Base-by-base conservation (phyloP, 2,329 filamentous ascomycete species). In the Stagonosporopsis vannaccii region DNA sequence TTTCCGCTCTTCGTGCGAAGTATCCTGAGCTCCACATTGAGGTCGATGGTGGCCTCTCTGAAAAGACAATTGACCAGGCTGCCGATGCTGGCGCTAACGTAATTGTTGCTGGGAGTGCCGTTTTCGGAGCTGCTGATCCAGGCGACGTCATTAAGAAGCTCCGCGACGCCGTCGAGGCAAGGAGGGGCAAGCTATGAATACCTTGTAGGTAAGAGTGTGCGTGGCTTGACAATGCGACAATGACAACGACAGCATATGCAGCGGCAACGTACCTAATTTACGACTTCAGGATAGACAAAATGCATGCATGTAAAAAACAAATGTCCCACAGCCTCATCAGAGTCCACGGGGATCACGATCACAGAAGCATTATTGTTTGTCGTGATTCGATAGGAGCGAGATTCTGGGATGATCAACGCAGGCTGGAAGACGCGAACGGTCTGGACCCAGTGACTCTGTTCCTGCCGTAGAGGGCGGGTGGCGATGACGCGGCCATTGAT, bases 11-110 rank as follows among this genome's bases (percentile, higher is more conserved):
- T 66, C 87, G 95, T 58, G 81, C 88, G 73, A 87, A 86, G 70
- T 99, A 98, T 75, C 94, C 95, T 2, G 85, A 97, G 6, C 80
- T 99, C 60, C 95, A 97, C 79, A 99, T 99, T 69, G 95, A 99
- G 79, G 94, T 99, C 36, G 95, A 99, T 75, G 95, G 95, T 49
- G 95, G 95, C 3, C 78, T 99, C 40, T 92, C 92, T 1, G 87
- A 92, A 50, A 86, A 87, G 63, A 99, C 95, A 0, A 95, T 99
- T 66, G 93, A 95, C 69, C 90, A 94, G 73, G 95, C 95, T 7
- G 95, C 95, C 0, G 92, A 97, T 58, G 95, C 95, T 0, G 95
- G 95, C 30, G 95, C 95, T 51, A 99, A 99, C 70, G 95, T 99
- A 54, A 99, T 99, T 71, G 95, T 99, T 47, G 94, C 95, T 11